Base-by-base conservation (phyloP, 352 stramenopile species). In the Pythium phragmiticola region DNA sequence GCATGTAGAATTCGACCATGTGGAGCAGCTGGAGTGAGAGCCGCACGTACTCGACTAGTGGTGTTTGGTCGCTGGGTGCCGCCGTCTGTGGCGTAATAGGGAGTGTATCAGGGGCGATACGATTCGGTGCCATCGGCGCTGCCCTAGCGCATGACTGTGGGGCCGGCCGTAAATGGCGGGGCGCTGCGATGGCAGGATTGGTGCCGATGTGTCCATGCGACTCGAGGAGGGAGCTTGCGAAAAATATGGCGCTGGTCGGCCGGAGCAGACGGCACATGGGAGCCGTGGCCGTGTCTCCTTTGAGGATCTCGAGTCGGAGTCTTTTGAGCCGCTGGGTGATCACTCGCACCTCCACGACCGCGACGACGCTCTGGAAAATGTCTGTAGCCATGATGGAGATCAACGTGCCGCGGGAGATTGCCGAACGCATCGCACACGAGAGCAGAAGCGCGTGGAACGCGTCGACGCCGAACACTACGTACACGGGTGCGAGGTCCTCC, bases 401-500 rank as follows among this genome's bases (percentile, higher is more conserved):
- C 2, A 60, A 13, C 14, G 53, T 52, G 1, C 26, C 21, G 1
- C 26, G 14, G 13, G 14, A 21, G 3, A 21, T 59, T 1, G 60
- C 41, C 1, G 3, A 16, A 28, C 66, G 67, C 49, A 70, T 67
- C 5, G 49, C 62, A 17, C 28, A 57, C 1, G 62, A 52, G 2
- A 72, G 11, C 34, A 68, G 65, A 0, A 72, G 45, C 7, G 65
- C 57, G 19, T 67, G 62, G 57, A 74, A 70, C 0, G 65, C 28
- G 6, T 70, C 61, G 7, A 69, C 67, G 2, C 6, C 56, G 12
- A 69, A 58, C 4, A 69, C 41, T 0, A 73, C 48, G 11, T n/a
- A 19, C 19, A 68, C 70, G 11, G 72, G 67, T 17, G 66, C 76
- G 4, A 52, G 42, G 30, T 75, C 74, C n/a, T 78, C 67, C 6